Conservation (phyloP, 2,329 filamentous ascomycete genomes). For the Shiraia bambusicola region DNA sequence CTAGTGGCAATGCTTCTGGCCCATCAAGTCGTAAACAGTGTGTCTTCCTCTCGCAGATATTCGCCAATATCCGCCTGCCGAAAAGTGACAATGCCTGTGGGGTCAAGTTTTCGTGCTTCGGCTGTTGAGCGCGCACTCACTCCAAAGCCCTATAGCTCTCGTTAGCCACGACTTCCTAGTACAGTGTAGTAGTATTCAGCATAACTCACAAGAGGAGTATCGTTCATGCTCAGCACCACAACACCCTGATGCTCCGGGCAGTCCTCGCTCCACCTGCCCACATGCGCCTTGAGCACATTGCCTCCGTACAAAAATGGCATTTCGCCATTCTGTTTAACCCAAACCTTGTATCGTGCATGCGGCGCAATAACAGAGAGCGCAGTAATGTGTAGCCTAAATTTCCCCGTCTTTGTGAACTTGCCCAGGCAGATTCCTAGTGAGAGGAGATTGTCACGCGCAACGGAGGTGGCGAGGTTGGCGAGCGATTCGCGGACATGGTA, state of each 20-base stretch:
- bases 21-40: constrained; percentile 59
- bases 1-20: too few species aligned
- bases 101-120: constrained; percentile 81
- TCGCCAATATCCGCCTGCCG: constrained; percentile 93
- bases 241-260: constrained; percentile 91
- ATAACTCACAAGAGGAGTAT: constrained; percentile 68
- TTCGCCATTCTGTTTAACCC: constrained; percentile 93
- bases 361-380: constrained; percentile 85
- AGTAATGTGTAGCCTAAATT: constrained; percentile 93
- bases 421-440: constrained; percentile 88
- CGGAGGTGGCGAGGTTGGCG: constrained; percentile 85
- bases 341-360: constrained; percentile 94
- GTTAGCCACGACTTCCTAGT: background rate
- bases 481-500: constrained; percentile 91
- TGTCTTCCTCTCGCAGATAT: constrained; percentile 81
- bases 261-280: constrained; percentile 85
- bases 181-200: background rate
- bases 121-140: constrained; percentile 85
- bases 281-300: constrained; percentile 80
- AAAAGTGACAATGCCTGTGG: constrained; percentile 86
- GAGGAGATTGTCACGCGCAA: constrained; percentile 78
- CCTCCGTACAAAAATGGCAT: constrained; percentile 97
- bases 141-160: constrained; percentile 77
- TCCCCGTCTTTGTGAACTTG: constrained; percentile 95
- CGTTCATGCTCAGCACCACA: constrained; percentile 87